Percentiles rank a stretch among this genome's conserved stretches.
These are phyloP conservation scores for Astrothelium macrocarpum DNA, from an alignment of 495 filamentous ascomycete genomes.

Conservation along the genomic window DNA sequence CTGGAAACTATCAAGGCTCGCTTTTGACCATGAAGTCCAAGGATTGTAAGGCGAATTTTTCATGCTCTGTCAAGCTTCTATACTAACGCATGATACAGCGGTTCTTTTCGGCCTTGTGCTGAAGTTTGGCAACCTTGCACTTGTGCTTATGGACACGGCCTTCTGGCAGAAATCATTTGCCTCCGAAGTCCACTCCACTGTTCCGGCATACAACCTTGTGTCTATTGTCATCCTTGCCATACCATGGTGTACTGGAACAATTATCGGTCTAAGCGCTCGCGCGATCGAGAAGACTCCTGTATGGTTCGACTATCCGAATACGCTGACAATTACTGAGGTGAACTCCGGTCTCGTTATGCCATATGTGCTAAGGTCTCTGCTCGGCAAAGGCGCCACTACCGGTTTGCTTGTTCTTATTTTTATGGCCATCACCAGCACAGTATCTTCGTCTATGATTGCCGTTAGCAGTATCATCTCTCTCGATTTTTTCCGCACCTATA, in stretches of 20 bases:
- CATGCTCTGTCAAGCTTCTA: background rate
- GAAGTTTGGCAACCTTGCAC: conserved; percentile 20
- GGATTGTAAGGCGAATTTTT: conserved; percentile 4
- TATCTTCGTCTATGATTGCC: conserved; percentile 40
- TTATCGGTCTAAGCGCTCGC: conserved; percentile 14
- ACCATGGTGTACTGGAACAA: conserved; percentile 15
- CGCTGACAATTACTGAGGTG: conserved; percentile 12
- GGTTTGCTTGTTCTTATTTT: conserved; percentile 15
- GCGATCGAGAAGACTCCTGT: conserved; percentile 16
- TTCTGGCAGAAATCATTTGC: conserved; percentile 43
- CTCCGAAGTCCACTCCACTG: conserved; percentile 19
- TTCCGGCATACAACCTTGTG: conserved; percentile 31
- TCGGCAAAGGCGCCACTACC: conserved; percentile 14
- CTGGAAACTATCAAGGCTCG: conserved; percentile 21
- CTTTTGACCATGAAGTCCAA: conserved; percentile 23
- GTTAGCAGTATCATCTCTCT: conserved; percentile 40
- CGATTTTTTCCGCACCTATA: conserved; percentile 39
- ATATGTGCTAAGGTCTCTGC: conserved; percentile 12
- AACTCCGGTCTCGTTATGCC: conserved; percentile 17
- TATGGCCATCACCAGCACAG: conserved; percentile 27
- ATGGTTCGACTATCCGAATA: conserved; percentile 11
- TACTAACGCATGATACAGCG: background rate
- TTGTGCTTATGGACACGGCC: conserved; percentile 36
- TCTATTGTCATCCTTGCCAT: conserved; percentile 14
- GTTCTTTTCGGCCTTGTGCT: conserved; percentile 22